These are phyloP conservation scores for Stereum hirsutum DNA, from an alignment of 1,284 basidiomycete genomes.

Conservation along the genomic window DNA sequence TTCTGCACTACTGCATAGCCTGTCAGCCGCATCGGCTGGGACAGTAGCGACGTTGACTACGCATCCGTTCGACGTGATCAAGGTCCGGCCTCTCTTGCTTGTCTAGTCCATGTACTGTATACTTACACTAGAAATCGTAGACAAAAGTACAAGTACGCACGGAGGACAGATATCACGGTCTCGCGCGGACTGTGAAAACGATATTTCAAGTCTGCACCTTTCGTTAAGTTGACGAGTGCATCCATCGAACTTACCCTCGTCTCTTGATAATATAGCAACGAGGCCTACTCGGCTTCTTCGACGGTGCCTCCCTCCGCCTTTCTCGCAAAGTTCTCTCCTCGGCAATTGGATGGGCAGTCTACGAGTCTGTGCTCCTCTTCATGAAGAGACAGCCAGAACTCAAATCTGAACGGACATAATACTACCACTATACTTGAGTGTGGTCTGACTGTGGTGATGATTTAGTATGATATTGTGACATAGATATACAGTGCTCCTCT, in stretches of 20 bases:
- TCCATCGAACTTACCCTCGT: too few relatives aligned
- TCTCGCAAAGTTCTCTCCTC: constrained; percentile 86
- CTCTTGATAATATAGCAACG: too few relatives aligned
- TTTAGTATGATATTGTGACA: too few relatives aligned
- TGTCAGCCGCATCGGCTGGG: constrained; percentile 69
- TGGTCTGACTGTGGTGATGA: too few relatives aligned
- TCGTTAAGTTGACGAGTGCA: too few relatives aligned
- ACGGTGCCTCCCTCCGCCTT: constrained; percentile 76
- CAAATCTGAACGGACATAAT: constrained; percentile 5
- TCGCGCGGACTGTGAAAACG: constrained; percentile 52
- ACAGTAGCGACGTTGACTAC: constrained; percentile 76
- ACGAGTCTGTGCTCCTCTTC: constrained; percentile 72
- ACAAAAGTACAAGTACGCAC: constrained; percentile 85
- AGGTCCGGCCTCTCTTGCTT: constrained; percentile 34
- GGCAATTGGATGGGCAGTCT: constrained; percentile 89
- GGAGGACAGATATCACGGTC: constrained; percentile 62
- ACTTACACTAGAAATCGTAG: too few relatives aligned
- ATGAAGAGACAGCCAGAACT: constrained; percentile 29
- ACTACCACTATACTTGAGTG: neutral
- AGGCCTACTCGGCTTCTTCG: constrained; percentile 74
- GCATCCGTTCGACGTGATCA: constrained; percentile 87
- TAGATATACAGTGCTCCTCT: too few relatives aligned
- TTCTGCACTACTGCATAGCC: constrained; percentile 41
- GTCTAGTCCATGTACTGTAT: neutral
- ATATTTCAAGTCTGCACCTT: constrained; percentile 53